These are phyloP conservation scores for Citrus hindsii DNA, from an alignment of 345 rosid species.

Conservation along the genomic window DNA sequence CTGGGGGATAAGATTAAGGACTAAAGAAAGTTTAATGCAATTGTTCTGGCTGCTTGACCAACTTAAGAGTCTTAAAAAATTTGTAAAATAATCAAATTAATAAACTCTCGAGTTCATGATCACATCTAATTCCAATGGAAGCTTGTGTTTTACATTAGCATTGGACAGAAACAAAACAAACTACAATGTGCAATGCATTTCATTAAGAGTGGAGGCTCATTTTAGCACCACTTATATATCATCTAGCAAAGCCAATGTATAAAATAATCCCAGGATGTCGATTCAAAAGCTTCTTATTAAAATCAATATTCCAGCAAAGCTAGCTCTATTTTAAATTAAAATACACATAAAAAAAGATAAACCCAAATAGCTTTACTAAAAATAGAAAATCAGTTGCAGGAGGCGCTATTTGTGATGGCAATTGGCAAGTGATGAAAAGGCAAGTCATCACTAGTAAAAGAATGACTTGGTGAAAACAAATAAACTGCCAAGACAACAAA, in stretches of 20 bases:
- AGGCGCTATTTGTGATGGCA: background rate
- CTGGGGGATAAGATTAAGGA: conserved; percentile 11
- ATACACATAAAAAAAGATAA: too few relatives aligned
- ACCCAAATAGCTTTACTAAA: background rate
- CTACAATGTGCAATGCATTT: background rate
- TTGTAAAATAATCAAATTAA: background rate
- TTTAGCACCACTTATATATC: background rate
- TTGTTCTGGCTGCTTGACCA: background rate
- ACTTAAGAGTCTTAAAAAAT: background rate
- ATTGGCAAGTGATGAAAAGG: background rate
- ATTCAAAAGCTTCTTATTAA: too few relatives aligned
- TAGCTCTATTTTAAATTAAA: background rate
- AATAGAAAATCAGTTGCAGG: background rate
- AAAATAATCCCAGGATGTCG: too few relatives aligned
- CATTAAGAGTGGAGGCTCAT: background rate
- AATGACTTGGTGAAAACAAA: background rate
- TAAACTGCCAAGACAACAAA: background rate
- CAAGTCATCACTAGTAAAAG: background rate
- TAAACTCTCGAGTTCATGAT: background rate
- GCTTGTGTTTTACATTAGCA: background rate
- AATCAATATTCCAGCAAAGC: background rate
- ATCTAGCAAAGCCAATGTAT: background rate
- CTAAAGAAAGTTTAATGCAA: background rate
- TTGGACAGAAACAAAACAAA: background rate
- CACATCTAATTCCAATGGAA: background rate